Conservation (phyloP, 2,329 filamentous ascomycete genomes). For the Aspergillus brunneoviolaceus region DNA sequence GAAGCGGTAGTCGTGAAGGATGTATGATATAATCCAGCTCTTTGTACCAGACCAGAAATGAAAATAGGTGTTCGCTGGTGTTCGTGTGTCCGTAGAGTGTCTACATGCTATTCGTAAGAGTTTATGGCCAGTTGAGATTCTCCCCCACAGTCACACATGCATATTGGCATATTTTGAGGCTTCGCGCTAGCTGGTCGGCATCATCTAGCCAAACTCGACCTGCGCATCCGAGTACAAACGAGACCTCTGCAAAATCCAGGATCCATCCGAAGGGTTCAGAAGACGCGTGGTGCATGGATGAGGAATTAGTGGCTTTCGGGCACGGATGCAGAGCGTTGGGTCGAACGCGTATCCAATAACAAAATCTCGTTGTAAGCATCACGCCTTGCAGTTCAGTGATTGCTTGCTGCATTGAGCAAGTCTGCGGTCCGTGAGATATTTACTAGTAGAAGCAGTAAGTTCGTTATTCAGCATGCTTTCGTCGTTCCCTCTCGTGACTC, state of each 20-base stretch:
- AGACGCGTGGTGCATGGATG: neutral
- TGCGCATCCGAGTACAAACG: neutral
- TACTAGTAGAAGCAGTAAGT: neutral
- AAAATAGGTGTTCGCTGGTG: constrained; percentile 1
- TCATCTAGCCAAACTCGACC: neutral
- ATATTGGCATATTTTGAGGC: neutral
- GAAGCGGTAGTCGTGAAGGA: constrained; percentile 45
- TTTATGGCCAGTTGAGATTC: neutral
- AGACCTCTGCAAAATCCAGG: neutral
- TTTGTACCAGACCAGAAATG: constrained; percentile 1
- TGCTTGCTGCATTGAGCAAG: neutral
- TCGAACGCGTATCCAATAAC: neutral
- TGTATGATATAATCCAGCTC: constrained; percentile 17
- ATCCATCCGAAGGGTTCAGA: neutral
- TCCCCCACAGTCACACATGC: neutral
- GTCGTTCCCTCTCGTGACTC: neutral
- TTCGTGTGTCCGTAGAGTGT: neutral
- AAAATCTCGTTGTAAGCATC: neutral
- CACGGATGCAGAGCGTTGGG: neutral
- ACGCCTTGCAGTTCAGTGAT: neutral
- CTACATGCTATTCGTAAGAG: neutral
- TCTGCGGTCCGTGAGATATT: neutral
- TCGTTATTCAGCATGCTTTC: neutral
- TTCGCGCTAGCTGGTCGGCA: neutral
- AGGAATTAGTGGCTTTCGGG: neutral